phyloP scores from a whole-genome alignment of 345 rosid genomes.

The Citrus reticulata region DNA sequence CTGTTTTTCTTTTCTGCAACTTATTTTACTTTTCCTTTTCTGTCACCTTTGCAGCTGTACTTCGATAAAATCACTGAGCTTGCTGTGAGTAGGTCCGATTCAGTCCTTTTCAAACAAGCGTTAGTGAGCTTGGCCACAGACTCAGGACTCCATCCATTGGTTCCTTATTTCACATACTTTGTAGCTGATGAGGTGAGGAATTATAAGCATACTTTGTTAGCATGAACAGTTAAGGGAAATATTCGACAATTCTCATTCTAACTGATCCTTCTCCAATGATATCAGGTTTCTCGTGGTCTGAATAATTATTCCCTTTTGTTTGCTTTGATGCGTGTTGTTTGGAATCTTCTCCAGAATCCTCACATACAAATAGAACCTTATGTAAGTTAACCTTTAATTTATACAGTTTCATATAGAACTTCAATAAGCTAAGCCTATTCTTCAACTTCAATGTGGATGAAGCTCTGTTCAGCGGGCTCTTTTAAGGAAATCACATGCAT shows the following conservation, averaged over 20 bases:
- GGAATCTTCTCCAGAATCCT: constrained; percentile 85
- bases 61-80: constrained; percentile 96
- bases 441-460: not conserved
- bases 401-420: not conserved
- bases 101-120: constrained; percentile 80
- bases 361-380: constrained; percentile 89
- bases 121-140: constrained; percentile 91
- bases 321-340: constrained; percentile 88
- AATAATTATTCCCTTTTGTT: constrained; percentile 72
- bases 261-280: constrained; percentile 17
- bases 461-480: not conserved
- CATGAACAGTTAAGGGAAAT: not conserved
- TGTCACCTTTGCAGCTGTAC: constrained; percentile 64
- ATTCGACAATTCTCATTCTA: constrained; percentile 13
- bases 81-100: constrained; percentile 65
- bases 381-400: constrained; percentile 51
- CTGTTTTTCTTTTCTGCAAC: not conserved
- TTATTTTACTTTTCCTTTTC: not conserved
- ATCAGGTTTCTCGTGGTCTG: constrained; percentile 90
- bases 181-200: constrained; percentile 84
- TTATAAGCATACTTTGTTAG: constrained; percentile 5
- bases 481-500: not conserved
- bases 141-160: constrained; percentile 95
- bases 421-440: constrained; percentile 7
- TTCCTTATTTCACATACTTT: constrained; percentile 93